Conservation (phyloP, 768 basidiomycete genomes). For the Coprinopsis strossmayeri region DNA sequence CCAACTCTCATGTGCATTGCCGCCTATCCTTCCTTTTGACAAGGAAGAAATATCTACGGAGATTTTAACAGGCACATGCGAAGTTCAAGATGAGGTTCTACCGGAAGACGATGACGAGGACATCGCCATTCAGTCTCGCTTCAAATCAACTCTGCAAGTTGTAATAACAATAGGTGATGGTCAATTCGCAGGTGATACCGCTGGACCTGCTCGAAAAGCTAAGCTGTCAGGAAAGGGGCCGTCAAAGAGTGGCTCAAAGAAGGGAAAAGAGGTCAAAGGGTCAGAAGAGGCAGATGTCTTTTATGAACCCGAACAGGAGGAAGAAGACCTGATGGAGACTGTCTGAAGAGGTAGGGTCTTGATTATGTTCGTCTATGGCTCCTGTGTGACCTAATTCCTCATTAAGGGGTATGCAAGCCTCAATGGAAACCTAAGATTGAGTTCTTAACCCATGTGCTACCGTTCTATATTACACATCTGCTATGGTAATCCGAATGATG, state of each 20-base stretch:
- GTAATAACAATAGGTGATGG: slow-evolving; percentile 59
- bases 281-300: slow-evolving; percentile 12
- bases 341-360: slow-evolving; percentile 12
- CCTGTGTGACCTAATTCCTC: too few relatives aligned
- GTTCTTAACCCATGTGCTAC: too few relatives aligned
- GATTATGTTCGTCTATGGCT: background rate
- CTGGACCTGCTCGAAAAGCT: slow-evolving; percentile 22
- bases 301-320: slow-evolving; percentile 31
- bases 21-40: slow-evolving; percentile 63
- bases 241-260: slow-evolving; percentile 7
- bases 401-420: too few relatives aligned
- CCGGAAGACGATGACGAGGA: slow-evolving; percentile 73
- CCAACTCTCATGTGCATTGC: slow-evolving; percentile 63
- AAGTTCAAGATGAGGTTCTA: slow-evolving; percentile 72
- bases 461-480: too few relatives aligned
- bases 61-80: slow-evolving; percentile 62
- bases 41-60: slow-evolving; percentile 56
- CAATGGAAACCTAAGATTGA: too few relatives aligned
- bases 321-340: slow-evolving; percentile 23
- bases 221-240: slow-evolving; percentile 6
- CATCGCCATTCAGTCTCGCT: slow-evolving; percentile 54
- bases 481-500: too few relatives aligned
- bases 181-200: slow-evolving; percentile 36
- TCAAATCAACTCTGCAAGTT: slow-evolving; percentile 63
- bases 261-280: slow-evolving; percentile 11